phyloP scores from a whole-genome alignment of 176 grass and related monocot genomes.

The Oryza nivara region DNA sequence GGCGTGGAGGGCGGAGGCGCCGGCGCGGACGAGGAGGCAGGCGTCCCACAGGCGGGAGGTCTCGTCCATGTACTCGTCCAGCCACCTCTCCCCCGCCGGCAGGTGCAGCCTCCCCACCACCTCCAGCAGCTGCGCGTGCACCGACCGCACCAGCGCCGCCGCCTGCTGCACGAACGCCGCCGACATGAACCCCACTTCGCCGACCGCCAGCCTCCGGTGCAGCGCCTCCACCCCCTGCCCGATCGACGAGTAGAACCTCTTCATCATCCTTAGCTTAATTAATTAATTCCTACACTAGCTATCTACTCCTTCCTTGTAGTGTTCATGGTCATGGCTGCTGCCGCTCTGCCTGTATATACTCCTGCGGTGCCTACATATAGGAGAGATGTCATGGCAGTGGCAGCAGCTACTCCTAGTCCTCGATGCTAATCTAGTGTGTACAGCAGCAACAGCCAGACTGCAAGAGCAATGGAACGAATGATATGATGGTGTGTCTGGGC shows the following conservation, averaged over 20 bases:
- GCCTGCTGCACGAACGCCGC: conserved; percentile 59
- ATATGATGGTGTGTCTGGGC: conserved; percentile 74
- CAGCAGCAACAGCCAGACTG: too few relatives aligned
- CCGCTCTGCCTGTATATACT: too few relatives aligned
- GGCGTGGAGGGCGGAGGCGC: conserved; percentile 51
- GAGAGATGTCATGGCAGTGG: too few relatives aligned
- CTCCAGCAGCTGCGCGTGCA: conserved; percentile 60
- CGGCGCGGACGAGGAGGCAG: conserved; percentile 59
- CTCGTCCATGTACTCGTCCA: conserved; percentile 89
- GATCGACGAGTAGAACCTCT: conserved; percentile 64
- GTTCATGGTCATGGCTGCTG: too few relatives aligned
- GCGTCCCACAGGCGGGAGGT: conserved; percentile 71
- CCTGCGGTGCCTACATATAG: too few relatives aligned
- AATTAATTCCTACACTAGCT: too few relatives aligned
- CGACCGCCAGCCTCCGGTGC: conserved; percentile 24
- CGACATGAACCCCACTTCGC: conserved; percentile 45
- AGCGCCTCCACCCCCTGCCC: conserved; percentile 56
- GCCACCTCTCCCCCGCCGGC: conserved; percentile 69
- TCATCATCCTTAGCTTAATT: conserved; percentile 17
- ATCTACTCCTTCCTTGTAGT: too few relatives aligned
- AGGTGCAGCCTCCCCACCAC: conserved; percentile 69
- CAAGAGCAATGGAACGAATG: conserved; percentile 31
- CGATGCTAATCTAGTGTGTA: too few relatives aligned
- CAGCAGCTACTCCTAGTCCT: too few relatives aligned
- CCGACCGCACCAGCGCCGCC: conserved; percentile 37